Evolutionary conservation across 2,329 filamentous ascomycete genomes (phyloP), one percentile per base, ranked within the genome.

Genomic region (Ophiostoma populinum): DNA sequence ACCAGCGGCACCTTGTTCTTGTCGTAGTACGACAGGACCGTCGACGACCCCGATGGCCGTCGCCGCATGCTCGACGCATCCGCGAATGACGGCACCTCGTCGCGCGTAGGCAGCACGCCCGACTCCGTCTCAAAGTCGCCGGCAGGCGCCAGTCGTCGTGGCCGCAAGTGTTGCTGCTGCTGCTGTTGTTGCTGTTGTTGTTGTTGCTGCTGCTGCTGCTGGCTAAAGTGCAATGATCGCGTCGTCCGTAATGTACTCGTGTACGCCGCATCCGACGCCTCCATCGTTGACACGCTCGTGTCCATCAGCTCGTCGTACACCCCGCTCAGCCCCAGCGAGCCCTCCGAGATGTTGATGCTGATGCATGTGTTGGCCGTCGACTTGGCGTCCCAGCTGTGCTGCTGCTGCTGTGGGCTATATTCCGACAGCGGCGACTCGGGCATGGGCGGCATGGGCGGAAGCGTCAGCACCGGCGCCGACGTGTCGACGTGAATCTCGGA

Each of bases 11-110:
- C 56, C 45, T 67, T 68, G 5, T 62, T 49, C 46, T 65, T 64
- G 50, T 72, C 67, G 48, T 72, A 72, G 50, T 62, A 67, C 1
- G 66, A 67, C 21, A 55, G 55, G 39, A 70, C 60, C n/a, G 67
- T 70, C 13, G 19, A 13, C 5, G 67, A 69, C 24, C 55, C 61
- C 2, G 68, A 72, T 30, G 58, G 55, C 21, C 59, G 61, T 32
- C 66, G 61, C 26, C 59, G 56, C 24, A 67, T 41, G 37, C 55
- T 61, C 3, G 59, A 59, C 16, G 55, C 54, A 31, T 65, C 60
- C 7, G 58, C 59, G 30, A 48, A 44, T 32, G 43, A 43, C 19
- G 21, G 42, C 17, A 36, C 39, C 34, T 53, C 50, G 13, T 26
- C 16, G n/a, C 31, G n/a, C n/a, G n/a, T n/a, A n/a, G n/a, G 61